Evolutionary conservation across 2,329 filamentous ascomycete genomes (phyloP), one percentile per base, ranked within the genome.

Genomic region (Penicillium sclerotigenum): DNA sequence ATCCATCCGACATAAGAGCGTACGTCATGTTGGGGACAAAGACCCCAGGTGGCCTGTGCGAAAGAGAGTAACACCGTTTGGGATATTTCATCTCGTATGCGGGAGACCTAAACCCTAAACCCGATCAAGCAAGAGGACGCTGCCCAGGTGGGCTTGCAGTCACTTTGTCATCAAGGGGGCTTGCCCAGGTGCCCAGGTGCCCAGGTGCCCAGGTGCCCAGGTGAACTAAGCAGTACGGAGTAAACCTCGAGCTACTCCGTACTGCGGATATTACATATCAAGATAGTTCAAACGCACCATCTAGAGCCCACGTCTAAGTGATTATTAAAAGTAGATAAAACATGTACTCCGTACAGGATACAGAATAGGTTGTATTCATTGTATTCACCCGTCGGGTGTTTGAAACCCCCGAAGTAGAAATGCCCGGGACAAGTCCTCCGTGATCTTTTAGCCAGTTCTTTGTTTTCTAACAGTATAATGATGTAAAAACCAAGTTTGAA

Each of bases 1-100:
- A 58, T 58, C 57, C 16, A 42, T n/a, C n/a, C n/a, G n/a, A n/a
- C n/a, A n/a, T 22, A 45, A 33, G 5, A 24, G 41, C 20, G 48
- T 60, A 59, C 57, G 57, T 62, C 62, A 62, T 60, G 52, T 24
- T 36, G 42, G 16, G 20, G 24, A 37, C 37, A 52, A 47, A 57
- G 36, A 42, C 22, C 29, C 22, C 18, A 58, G 14, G 51, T 58
- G 58, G 62, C 58, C 62, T 54, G 61, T 64, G 62, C 61, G 48
- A 55, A 11, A 38, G 22, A 14, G 37, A 26, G 51, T 54, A 40
- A 52, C 50, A 54, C 45, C 53, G 54, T 59, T 63, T 41, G 48
- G 48, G 24, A 61, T 48, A 53, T 53, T 56, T 38, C n/a, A 28
- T 29, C 29, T 45, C 34, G 22, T n/a, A 37, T 52, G 47, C 40